Evolutionary conservation across 2,329 filamentous ascomycete species (phyloP), one percentile per base, ranked within the genome.

Genomic region (Verticillium zaregamsianum): DNA sequence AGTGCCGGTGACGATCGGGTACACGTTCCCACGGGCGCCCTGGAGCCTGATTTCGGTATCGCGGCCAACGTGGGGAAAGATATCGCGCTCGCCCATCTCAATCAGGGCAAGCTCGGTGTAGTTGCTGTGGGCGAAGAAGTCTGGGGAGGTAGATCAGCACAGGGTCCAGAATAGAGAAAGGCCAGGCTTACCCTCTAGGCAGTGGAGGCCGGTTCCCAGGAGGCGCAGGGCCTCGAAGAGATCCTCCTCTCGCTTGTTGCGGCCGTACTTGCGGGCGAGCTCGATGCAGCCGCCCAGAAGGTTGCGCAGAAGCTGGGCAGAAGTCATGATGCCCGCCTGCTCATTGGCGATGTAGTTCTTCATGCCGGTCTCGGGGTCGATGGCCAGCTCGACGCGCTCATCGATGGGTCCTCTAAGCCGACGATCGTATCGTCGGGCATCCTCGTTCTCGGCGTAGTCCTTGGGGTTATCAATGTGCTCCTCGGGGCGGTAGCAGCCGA

Each of bases 311-410:
- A 96, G 87, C 57, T 82, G 80, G 62, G 93, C 90, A 57, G 92
- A 96, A 55, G 90, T 96, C 77, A 90, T 91, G 72, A 96, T 95
- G 55, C 86, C 85, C 62, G 84, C 77, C 58, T 86, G 79, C 73
- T 97, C 93, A 65, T 93, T 93, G 45, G 93, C 92, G 74, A 97
- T 97, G 77, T 97, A 97, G 74, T 93, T 95, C 80, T 98, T 98
- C 77, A 96, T 82, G 68, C 90, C 90, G 6, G 88, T 89, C 60
- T 86, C 79, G 2, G 85, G 83, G 69, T 98, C 92, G 69, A 98
- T 84, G 55, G 84, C 86, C 39, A 97, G 83, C 78, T 97, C 94
- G 58, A 86, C 83, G 31, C 81, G 71, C 78, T 96, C 92, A 66
- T 97, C 85, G 55, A 98, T 81, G 0, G 91, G 92, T 1, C 88